phyloP scores from a whole-genome alignment of 805 yeast genomes.

The Saccharomycopsis microspora region DNA sequence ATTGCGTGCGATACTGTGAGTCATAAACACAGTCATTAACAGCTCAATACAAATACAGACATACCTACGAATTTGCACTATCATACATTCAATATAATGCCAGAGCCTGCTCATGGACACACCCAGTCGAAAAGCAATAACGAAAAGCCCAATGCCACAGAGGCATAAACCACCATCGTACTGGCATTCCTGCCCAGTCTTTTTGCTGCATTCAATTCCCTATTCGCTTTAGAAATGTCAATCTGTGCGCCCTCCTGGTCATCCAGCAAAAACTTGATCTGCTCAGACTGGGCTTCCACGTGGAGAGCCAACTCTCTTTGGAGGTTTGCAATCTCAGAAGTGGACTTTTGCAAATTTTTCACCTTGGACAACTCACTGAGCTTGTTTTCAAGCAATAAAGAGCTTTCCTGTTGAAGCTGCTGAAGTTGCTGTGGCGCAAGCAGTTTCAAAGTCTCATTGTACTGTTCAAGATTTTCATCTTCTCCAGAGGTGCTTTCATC shows the following conservation, averaged over 20 bases:
- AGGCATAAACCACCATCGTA: constrained; percentile 22
- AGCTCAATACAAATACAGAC: too few species aligned
- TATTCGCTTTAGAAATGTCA: constrained; percentile 31
- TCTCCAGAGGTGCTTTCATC: neutral
- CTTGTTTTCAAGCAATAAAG: constrained; percentile 26
- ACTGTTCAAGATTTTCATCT: constrained; percentile 6
- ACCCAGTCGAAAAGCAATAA: constrained; percentile 23
- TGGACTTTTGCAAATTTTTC: constrained; percentile 31
- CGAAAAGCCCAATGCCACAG: constrained; percentile 22
- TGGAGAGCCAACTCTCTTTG: constrained; percentile 33
- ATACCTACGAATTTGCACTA: too few species aligned
- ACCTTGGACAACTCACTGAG: constrained; percentile 31
- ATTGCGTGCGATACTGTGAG: too few species aligned
- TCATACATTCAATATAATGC: too few species aligned
- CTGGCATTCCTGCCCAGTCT: constrained; percentile 26
- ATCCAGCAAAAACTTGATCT: constrained; percentile 29
- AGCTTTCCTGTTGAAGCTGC: constrained; percentile 29
- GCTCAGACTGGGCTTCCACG: constrained; percentile 31
- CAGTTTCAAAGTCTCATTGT: constrained; percentile 7
- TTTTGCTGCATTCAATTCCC: constrained; percentile 29
- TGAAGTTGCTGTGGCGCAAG: constrained; percentile 28
- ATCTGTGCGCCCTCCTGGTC: constrained; percentile 29
- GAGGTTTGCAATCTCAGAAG: constrained; percentile 33
- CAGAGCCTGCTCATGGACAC: too few species aligned
- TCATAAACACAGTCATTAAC: too few species aligned